Evolutionary conservation across 2,329 filamentous ascomycete species (phyloP).

Genomic region (Xylaria sp.): DNA sequence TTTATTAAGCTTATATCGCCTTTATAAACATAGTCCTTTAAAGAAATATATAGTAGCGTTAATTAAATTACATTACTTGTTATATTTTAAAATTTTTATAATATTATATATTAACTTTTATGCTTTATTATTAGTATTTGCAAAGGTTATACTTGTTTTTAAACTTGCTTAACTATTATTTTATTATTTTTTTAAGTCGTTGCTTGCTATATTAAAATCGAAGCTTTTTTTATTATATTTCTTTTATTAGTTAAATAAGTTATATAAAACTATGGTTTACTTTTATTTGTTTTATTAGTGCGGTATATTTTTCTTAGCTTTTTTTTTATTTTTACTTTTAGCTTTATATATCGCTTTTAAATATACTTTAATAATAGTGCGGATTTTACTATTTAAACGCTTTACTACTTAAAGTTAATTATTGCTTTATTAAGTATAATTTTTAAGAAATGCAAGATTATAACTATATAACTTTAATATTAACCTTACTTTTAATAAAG

Average conservation of each 20-base stretch:
- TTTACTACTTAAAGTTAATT: conserved; percentile 2
- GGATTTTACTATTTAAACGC: conserved; percentile 1
- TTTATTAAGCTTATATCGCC: not conserved
- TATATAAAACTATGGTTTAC: not conserved
- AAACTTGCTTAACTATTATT: not conserved
- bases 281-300: conserved; percentile 2
- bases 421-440: not conserved
- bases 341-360: not conserved
- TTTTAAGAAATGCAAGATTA: not conserved
- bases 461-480: not conserved
- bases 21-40: conserved; percentile 13
- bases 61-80: not conserved
- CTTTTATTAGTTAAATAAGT: not conserved
- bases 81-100: conserved; percentile 4
- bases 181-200: not conserved
- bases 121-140: not conserved
- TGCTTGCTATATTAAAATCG: conserved; percentile 20
- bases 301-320: conserved; percentile 7
- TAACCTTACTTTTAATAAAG: not conserved
- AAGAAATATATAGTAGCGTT: not conserved
- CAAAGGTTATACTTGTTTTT: conserved; percentile 2
- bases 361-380: conserved; percentile 11
- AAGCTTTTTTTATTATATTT: conserved; percentile 16
- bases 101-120: not conserved
- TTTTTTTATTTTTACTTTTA: conserved; percentile 8